These are phyloP conservation scores for Moniliella sp. DNA, from an alignment of 1,284 basidiomycete genomes.

Conservation along the genomic window DNA sequence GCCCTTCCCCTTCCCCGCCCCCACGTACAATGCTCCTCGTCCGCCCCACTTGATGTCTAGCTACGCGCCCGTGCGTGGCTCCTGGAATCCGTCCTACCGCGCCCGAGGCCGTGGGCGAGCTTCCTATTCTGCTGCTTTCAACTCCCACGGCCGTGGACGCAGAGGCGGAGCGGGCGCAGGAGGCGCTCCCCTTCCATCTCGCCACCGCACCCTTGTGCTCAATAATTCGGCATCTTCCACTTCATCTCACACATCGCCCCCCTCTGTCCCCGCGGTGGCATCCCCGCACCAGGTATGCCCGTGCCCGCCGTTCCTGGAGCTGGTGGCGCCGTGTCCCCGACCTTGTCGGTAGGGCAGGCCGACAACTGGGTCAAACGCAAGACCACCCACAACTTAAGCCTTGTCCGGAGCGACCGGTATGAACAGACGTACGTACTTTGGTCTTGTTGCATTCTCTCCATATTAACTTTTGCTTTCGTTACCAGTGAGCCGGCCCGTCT, in stretches of 20 bases:
- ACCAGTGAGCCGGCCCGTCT: constrained; percentile 14
- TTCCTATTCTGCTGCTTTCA: not conserved
- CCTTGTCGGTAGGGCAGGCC: not conserved
- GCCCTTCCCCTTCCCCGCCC: too few species aligned
- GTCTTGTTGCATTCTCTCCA: not conserved
- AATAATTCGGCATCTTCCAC: too few species aligned
- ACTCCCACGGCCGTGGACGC: too few species aligned
- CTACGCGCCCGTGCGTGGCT: too few species aligned
- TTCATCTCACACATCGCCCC: too few species aligned
- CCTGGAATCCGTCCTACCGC: too few species aligned
- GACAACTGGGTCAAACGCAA: constrained; percentile 13
- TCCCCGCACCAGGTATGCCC: not conserved
- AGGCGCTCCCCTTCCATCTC: not conserved
- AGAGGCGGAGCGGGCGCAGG: not conserved
- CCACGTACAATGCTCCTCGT: too few species aligned
- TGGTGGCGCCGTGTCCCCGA: not conserved
- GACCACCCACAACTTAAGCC: constrained; percentile 17
- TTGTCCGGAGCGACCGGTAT: constrained; percentile 17
- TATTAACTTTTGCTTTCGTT: not conserved
- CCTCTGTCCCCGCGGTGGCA: too few species aligned
- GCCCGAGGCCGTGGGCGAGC: not conserved
- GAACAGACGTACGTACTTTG: constrained; percentile 9
- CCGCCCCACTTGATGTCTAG: too few species aligned
- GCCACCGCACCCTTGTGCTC: not conserved
- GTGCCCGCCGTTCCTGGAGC: not conserved